These are phyloP conservation scores for Capronia epimyces DNA, from an alignment of 2,329 filamentous ascomycete genomes.

Conservation along the genomic window DNA sequence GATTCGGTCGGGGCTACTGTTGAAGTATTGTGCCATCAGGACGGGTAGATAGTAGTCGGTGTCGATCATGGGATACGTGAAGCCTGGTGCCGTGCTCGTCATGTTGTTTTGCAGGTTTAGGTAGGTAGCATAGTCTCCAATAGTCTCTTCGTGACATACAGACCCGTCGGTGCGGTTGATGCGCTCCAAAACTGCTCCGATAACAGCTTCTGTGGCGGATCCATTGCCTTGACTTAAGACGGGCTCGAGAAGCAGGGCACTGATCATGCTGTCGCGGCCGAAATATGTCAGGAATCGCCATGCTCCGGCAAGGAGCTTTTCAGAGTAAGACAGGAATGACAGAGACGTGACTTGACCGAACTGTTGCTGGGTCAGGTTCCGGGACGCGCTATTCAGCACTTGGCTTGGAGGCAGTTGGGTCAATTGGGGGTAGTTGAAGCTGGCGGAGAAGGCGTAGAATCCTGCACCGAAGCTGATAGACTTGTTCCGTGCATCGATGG, in stretches of 20 bases:
- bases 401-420: constrained; percentile 47
- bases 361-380: constrained; percentile 43
- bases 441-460: constrained; percentile 54
- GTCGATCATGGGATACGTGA: constrained; percentile 59
- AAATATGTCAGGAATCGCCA: constrained; percentile 66
- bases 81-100: constrained; percentile 49
- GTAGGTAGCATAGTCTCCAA: constrained; percentile 61
- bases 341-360: constrained; percentile 49
- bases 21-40: constrained; percentile 55
- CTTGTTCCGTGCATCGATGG: constrained; percentile 40
- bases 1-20: constrained; percentile 42
- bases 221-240: constrained; percentile 53
- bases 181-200: constrained; percentile 56
- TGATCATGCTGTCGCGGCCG: constrained; percentile 60
- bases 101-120: constrained; percentile 52
- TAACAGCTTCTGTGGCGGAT: constrained; percentile 56
- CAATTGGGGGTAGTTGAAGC: constrained; percentile 59
- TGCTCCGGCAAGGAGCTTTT: constrained; percentile 59
- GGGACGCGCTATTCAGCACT: constrained; percentile 48
- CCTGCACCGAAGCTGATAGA: constrained; percentile 49
- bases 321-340: constrained; percentile 58
- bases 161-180: constrained; percentile 56
- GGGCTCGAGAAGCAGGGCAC: constrained; percentile 53
- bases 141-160: constrained; percentile 60
- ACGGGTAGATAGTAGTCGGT: constrained; percentile 58